A percentile compares a stretch with the other conserved stretches of the same genome.
Conservation (phyloP, 257 asterid genomes). For the Solanum appendiculatum region DNA sequence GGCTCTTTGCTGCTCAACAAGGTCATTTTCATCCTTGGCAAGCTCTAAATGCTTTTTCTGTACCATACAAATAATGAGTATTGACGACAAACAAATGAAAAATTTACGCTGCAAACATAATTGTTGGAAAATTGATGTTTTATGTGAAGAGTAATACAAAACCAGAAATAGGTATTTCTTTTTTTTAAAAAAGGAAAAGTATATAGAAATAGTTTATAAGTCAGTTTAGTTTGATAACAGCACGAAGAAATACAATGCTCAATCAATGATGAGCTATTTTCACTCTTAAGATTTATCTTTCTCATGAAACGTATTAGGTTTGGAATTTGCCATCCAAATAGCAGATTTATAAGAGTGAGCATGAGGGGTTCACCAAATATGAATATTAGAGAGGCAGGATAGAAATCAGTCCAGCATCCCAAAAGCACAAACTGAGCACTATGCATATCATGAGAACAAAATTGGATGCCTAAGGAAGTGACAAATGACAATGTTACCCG, state of each 20-base stretch:
- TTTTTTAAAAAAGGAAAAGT: not conserved
- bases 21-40: conserved; percentile 57
- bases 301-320: not conserved
- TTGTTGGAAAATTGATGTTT: not conserved
- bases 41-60: conserved; percentile 87
- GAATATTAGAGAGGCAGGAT: not conserved
- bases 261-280: not conserved
- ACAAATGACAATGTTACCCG: not conserved
- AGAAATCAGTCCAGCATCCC: not conserved
- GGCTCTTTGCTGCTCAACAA: conserved; percentile 91
- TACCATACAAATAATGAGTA: not conserved
- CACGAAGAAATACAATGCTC: not conserved
- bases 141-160: not conserved
- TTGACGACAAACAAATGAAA: not conserved
- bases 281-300: not conserved
- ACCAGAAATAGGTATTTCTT: not conserved
- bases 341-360: not conserved
- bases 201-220: not conserved
- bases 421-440: not conserved
- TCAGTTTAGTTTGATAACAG: not conserved
- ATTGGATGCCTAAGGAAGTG: not conserved
- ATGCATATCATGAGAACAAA: not conserved
- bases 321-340: not conserved
- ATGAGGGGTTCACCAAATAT: not conserved
- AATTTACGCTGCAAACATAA: not conserved